Evolutionary conservation across 2,329 filamentous ascomycete species (phyloP), one percentile per base, ranked within the genome.

Genomic region (Didymella keratinophila): DNA sequence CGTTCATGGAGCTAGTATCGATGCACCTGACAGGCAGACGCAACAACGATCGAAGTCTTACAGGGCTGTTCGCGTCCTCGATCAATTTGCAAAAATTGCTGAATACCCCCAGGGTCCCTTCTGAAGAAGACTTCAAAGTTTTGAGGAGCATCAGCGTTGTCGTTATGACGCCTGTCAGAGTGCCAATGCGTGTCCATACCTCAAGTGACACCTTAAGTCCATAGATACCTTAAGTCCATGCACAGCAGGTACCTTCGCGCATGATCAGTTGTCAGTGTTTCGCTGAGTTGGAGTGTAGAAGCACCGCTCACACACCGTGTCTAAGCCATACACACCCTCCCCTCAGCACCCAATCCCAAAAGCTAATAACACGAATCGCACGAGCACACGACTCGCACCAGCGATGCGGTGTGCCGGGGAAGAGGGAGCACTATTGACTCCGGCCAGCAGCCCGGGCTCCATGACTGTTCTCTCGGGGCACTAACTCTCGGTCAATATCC

Each of bases 321-420:
- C 3, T 20, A 11, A 25, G 11, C 10, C 18, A 32, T 36, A 34
- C 21, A 28, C 32, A 49, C 34, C 6, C 32, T 23, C n/a, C 8
- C 14, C n/a, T 8, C 32, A 36, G 14, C 45, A 36, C 6, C 44
- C 8, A 12, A 7, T 23, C 2, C n/a, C 44, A 16, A 25, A 34
- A 16, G 28, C 28, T 14, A 47, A 34, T 7, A 25, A 16, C 20
- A 7, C 23, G 23, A 25, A 7, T 25, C 23, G 23, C 23, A 25
- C 23, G 4, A 25, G 23, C 23, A 41, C 37, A 23, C 37, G 43
- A 32, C 43, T 32, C 43, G 43, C n/a, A 30, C 9, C 16, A 25
- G 32, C 34, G 12, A 18, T 49, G 46, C 46, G 46, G 46, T 49
- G 46, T 49, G 32, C 34, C 32, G 46, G 46, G 46, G 34, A 49